phyloP scores from a whole-genome alignment of 257 asterid genomes.

The Solanum chilense region DNA sequence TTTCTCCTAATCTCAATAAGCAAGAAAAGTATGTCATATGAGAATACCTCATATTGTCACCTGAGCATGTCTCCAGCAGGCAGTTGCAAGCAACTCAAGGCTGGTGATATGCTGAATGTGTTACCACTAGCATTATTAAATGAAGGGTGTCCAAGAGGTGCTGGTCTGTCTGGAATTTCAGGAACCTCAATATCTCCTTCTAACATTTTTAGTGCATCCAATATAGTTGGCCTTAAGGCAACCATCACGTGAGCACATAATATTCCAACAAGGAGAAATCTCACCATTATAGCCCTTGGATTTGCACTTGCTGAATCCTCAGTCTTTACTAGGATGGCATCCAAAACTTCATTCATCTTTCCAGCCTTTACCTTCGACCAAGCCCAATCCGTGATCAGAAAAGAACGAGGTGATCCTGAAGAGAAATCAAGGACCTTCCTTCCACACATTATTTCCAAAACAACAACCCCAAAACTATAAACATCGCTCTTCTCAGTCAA shows the following conservation, averaged over 20 bases:
- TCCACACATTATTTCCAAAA: slow-evolving; percentile 93
- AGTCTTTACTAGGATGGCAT: slow-evolving; percentile 26
- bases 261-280: slow-evolving; percentile 69
- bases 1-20: not conserved
- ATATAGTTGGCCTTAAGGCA: slow-evolving; percentile 76
- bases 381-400: slow-evolving; percentile 82
- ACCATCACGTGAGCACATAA: slow-evolving; percentile 93
- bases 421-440: slow-evolving; percentile 75
- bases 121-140: slow-evolving; percentile 20
- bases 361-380: slow-evolving; percentile 72
- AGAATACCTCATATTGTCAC: slow-evolving; percentile 9
- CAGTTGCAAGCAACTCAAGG: slow-evolving; percentile 40
- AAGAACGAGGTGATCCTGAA: slow-evolving; percentile 34
- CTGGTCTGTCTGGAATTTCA: slow-evolving; percentile 64
- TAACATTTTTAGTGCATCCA: slow-evolving; percentile 75
- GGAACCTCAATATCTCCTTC: slow-evolving; percentile 91
- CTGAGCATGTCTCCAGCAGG: slow-evolving; percentile 62
- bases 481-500: slow-evolving; percentile 86
- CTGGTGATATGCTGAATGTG: slow-evolving; percentile 48
- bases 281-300: slow-evolving; percentile 64
- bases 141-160: slow-evolving; percentile 60
- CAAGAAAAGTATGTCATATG: not conserved
- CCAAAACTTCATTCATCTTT: slow-evolving; percentile 47
- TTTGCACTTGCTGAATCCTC: slow-evolving; percentile 35
- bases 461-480: slow-evolving; percentile 80